Percentiles rank a stretch among this genome's conserved stretches.
phyloP scores from a whole-genome alignment of 345 rosid genomes.

The Gossypium rotundifolium region DNA sequence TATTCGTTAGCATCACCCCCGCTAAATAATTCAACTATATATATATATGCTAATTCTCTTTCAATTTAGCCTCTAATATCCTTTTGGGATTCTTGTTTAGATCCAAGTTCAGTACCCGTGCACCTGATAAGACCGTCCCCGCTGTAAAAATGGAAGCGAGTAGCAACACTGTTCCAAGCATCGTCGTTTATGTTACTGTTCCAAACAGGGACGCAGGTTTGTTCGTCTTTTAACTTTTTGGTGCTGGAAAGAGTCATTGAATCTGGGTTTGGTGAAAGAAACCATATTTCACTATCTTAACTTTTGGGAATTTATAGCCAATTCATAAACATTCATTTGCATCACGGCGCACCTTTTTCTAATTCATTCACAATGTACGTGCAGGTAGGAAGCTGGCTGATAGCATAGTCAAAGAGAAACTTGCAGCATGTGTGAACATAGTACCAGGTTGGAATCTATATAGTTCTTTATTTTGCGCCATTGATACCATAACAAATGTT shows the following conservation, averaged over 20 bases:
- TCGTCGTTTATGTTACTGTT: slow-evolving; percentile 85
- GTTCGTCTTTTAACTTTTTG: background rate
- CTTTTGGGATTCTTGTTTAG: slow-evolving; percentile 21
- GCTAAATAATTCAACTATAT: background rate
- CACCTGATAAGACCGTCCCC: slow-evolving; percentile 16
- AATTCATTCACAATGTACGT: background rate
- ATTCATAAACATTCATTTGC: background rate
- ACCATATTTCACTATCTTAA: background rate
- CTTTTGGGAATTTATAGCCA: background rate
- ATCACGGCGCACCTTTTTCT: background rate
- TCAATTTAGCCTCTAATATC: background rate
- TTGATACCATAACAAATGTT: background rate
- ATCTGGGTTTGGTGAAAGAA: background rate
- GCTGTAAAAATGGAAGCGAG: slow-evolving; percentile 58
- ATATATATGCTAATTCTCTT: background rate
- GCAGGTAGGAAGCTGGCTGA: slow-evolving; percentile 88
- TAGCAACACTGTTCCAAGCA: slow-evolving; percentile 56
- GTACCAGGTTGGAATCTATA: slow-evolving; percentile 52
- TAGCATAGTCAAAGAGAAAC: slow-evolving; percentile 72
- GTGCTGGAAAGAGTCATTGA: background rate
- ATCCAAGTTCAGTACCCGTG: slow-evolving; percentile 42
- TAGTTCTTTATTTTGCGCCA: background rate
- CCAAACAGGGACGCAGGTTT: slow-evolving; percentile 85
- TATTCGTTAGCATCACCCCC: background rate
- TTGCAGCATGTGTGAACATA: slow-evolving; percentile 89